These are phyloP conservation scores for Talaromyces thailandensis DNA, from an alignment of 495 filamentous ascomycete species.

Conservation along the genomic window DNA sequence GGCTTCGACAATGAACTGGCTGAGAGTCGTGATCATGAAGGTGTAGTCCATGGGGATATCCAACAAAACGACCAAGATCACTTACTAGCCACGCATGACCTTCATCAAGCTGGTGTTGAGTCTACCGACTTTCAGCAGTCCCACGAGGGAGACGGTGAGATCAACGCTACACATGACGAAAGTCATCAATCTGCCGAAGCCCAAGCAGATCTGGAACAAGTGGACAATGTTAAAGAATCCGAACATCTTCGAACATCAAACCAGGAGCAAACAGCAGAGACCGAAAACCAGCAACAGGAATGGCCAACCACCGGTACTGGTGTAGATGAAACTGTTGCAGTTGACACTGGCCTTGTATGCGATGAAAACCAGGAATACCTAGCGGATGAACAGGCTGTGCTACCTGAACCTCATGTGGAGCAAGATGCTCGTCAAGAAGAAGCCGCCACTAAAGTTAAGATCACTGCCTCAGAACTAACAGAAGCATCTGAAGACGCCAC, in stretches of 20 bases:
- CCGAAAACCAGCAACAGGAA: conserved; percentile 1
- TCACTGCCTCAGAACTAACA: neutral
- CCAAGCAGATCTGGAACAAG: neutral
- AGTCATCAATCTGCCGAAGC: neutral
- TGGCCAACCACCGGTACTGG: neutral
- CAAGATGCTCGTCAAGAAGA: neutral
- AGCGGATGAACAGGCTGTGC: neutral
- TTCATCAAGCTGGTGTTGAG: neutral
- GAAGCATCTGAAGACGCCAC: neutral
- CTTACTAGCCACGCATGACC: neutral
- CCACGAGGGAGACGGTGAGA: neutral
- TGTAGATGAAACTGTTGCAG: neutral
- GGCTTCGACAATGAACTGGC: neutral
- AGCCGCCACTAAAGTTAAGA: neutral
- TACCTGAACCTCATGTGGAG: neutral
- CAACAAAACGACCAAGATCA: neutral
- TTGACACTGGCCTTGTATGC: neutral
- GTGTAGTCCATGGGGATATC: neutral
- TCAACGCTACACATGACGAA: neutral
- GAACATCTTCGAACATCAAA: neutral
- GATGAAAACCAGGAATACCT: neutral
- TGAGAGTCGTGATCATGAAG: neutral
- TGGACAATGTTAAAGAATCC: neutral
- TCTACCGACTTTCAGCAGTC: neutral
- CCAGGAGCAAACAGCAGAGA: neutral